Base-by-base conservation (phyloP, 1,284 basidiomycete species). In the Cryptococcus deneoformans region DNA sequence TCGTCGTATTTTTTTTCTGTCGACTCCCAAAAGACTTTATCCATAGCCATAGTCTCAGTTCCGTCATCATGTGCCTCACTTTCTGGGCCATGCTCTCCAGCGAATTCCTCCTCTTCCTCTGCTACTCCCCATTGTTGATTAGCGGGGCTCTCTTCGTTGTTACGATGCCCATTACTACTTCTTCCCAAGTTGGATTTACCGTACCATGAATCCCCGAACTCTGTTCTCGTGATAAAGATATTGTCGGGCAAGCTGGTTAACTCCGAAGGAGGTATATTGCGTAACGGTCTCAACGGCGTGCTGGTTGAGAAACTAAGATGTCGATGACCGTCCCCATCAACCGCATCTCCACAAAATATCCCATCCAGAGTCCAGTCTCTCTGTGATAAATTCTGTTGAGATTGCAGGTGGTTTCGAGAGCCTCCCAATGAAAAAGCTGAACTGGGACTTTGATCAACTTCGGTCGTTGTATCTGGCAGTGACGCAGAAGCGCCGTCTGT, bases 161-260 rank as follows among this genome's bases (percentile, higher is more conserved):
- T 20, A 42, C 12, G 16, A 44, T 24, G 24, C 7, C 10, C 16
- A 39, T 14, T 12, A 10, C 35, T 29, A 47, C 50, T 11, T 5
- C n/a, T 24, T 16, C 56, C 20, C 51, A 12, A 39, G 48, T 49
- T 14, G 10, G 2, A 7, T 46, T 47, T 24, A 36, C 47, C 34
- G 39, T 51, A 47, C 14, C 49, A 10, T 43, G 46, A 16, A 11
- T n/a, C 42, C n/a, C 38, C 20, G 42, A 69, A 74, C 46, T 64
- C 68, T 12, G 35, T 44, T 11, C 61, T 58, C 9, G 73, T 70
- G 14, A 77, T 69, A 44, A 72, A 72, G 11, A 77, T 63, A 50
- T 77, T 75, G 34, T 46, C 56, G 3, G 75, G 75, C 12, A 77
- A 52, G 14, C 53, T 50, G 0, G 45, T 53, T 48, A 50, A 56